Conservation (phyloP, 1,284 basidiomycete species). For the Apiotrichum mycotoxinovorans region DNA sequence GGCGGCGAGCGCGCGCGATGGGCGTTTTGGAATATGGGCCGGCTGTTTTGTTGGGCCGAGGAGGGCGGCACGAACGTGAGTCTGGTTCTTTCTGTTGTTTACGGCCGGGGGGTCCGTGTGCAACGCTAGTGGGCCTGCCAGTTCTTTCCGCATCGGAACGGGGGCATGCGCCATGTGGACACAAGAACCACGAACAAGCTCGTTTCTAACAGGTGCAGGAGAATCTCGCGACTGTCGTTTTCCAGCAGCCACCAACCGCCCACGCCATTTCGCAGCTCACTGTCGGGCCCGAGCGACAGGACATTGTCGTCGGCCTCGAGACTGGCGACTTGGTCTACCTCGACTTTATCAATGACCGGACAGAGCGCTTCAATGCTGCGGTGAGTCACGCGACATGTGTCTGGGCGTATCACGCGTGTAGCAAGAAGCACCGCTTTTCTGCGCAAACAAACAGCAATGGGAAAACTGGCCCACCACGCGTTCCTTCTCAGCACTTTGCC, state of each 20-base stretch:
- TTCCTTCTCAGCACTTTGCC: neutral
- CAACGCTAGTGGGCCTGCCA: neutral
- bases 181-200: too few species aligned
- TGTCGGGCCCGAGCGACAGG: constrained; percentile 63
- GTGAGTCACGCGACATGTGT: constrained; percentile 50
- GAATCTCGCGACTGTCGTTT: constrained; percentile 77
- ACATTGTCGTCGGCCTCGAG: constrained; percentile 86
- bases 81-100: neutral
- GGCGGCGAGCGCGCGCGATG: constrained; percentile 68
- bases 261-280: constrained; percentile 76
- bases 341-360: constrained; percentile 65
- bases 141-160: too few species aligned
- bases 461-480: neutral
- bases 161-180: neutral
- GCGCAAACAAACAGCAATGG: too few species aligned
- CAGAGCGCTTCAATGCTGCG: constrained; percentile 86
- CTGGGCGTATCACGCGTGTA: neutral
- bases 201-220: constrained; percentile 57
- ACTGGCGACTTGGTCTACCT: constrained; percentile 93
- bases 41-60: constrained; percentile 78
- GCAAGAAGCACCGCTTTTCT: neutral
- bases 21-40: constrained; percentile 75
- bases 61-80: constrained; percentile 53
- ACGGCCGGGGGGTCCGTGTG: neutral
- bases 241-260: constrained; percentile 80